A percentile compares a stretch with the other conserved stretches of the same genome.
Conservation (phyloP, 495 filamentous ascomycete species). For the Xylaria telfairii region DNA sequence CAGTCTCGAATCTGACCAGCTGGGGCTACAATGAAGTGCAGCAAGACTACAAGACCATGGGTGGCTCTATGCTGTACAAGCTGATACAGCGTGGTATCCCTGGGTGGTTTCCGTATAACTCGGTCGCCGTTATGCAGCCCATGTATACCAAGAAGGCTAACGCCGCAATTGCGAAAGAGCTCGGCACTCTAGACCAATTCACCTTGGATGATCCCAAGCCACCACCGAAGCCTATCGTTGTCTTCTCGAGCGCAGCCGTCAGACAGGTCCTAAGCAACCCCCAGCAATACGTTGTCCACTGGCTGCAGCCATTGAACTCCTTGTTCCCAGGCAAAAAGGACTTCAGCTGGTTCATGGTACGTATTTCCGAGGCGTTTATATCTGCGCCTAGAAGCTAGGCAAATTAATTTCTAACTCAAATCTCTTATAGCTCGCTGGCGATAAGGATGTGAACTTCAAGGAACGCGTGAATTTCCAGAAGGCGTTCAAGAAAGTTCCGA, state of each 20-base stretch:
- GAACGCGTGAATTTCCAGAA: conserved; percentile 58
- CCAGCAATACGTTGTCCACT: conserved; percentile 32
- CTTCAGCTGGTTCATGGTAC: conserved; percentile 59
- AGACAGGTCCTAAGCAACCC: conserved; percentile 59
- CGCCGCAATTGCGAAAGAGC: conserved; percentile 67
- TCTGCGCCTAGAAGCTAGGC: not conserved
- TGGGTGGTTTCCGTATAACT: conserved; percentile 72
- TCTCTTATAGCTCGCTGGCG: conserved; percentile 51
- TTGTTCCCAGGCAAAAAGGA: conserved; percentile 39
- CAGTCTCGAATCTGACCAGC: conserved; percentile 72
- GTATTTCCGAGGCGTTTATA: not conserved
- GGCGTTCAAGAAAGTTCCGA: conserved; percentile 58
- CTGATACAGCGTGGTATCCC: conserved; percentile 73
- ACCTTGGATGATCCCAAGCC: conserved; percentile 57
- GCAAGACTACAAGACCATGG: conserved; percentile 67
- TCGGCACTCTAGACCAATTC: conserved; percentile 66
- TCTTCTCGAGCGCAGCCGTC: conserved; percentile 61
- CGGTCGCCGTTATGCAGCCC: conserved; percentile 76
- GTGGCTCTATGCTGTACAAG: conserved; percentile 78
- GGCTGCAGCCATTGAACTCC: conserved; percentile 29
- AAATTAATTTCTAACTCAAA: not conserved
- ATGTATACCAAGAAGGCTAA: conserved; percentile 62
- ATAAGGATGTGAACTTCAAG: conserved; percentile 48
- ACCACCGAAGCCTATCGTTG: conserved; percentile 46
- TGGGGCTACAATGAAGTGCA: conserved; percentile 79